A percentile compares a stretch with the other conserved stretches of the same genome.
Conservation (phyloP, 495 filamentous ascomycete genomes). For the Neohortaea acidophila region DNA sequence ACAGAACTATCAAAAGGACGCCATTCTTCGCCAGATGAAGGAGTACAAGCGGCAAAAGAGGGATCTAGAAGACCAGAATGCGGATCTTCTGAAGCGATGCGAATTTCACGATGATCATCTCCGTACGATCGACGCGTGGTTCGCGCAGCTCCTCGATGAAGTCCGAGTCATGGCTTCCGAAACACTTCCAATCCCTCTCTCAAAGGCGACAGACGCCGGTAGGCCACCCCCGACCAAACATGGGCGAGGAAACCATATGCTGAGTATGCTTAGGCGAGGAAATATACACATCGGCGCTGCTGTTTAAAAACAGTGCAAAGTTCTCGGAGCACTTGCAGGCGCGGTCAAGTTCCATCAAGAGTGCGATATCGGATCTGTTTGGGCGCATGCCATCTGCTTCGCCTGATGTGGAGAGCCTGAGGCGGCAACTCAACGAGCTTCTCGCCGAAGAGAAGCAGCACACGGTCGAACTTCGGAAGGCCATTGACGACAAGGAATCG, state of each 20-base stretch:
- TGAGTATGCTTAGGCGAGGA: conserved; percentile 16
- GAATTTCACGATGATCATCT: conserved; percentile 81
- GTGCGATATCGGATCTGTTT: conserved; percentile 42
- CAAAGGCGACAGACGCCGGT: conserved; percentile 8
- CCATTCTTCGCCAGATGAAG: conserved; percentile 91
- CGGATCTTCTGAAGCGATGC: conserved; percentile 58
- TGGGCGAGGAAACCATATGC: conserved; percentile 9
- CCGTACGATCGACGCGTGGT: conserved; percentile 79
- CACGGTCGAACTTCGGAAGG: conserved; percentile 57
- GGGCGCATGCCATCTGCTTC: conserved; percentile 29
- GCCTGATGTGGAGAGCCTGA: conserved; percentile 54
- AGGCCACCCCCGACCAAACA: conserved; percentile 2
- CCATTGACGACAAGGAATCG: conserved; percentile 64
- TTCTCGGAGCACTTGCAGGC: conserved; percentile 64
- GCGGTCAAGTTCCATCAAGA: conserved; percentile 46
- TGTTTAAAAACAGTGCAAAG: conserved; percentile 49
- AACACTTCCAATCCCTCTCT: conserved; percentile 16
- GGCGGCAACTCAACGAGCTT: conserved; percentile 54
- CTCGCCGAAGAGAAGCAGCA: conserved; percentile 70
- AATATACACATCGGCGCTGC: conserved; percentile 43
- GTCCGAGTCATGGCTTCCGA: conserved; percentile 47
- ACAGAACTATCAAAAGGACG: conserved; percentile 93
- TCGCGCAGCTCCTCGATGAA: conserved; percentile 76
- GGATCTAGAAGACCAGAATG: conserved; percentile 58
- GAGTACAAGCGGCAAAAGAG: conserved; percentile 86